Evolutionary conservation across 345 rosid species (phyloP).

Genomic region (Citrus hindsii): DNA sequence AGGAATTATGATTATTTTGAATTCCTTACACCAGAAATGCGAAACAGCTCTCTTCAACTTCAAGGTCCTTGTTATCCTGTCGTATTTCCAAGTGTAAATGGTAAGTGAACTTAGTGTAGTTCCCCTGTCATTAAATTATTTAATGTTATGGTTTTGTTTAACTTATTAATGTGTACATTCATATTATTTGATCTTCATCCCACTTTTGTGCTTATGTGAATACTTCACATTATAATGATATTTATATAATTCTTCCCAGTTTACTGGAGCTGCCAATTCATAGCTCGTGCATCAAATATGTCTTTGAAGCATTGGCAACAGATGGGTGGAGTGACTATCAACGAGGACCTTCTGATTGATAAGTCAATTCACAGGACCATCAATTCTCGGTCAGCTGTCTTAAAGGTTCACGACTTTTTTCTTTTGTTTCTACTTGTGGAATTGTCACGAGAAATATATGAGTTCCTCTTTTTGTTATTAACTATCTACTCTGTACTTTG

Average conservation of each 20-base stretch:
- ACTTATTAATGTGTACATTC: neutral
- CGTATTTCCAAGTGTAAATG: conserved; percentile 85
- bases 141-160: neutral
- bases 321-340: conserved; percentile 89
- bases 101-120: conserved; percentile 31
- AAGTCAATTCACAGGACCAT: conserved; percentile 72
- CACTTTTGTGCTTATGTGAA: neutral
- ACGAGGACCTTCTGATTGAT: conserved; percentile 78
- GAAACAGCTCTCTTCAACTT: conserved; percentile 87
- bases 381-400: conserved; percentile 80
- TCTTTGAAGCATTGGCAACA: conserved; percentile 88
- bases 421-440: neutral
- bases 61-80: conserved; percentile 99
- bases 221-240: neutral
- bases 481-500: conserved; percentile 1
- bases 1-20: conserved; percentile 90
- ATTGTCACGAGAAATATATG: neutral
- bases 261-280: conserved; percentile 92
- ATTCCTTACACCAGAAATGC: conserved; percentile 88
- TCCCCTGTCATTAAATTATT: neutral
- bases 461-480: neutral
- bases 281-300: conserved; percentile 81
- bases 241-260: conserved; percentile 34
- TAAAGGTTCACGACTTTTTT: conserved; percentile 57
- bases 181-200: neutral